Base-by-base conservation (phyloP, 257 asterid species). In the Perilla frutescens region DNA sequence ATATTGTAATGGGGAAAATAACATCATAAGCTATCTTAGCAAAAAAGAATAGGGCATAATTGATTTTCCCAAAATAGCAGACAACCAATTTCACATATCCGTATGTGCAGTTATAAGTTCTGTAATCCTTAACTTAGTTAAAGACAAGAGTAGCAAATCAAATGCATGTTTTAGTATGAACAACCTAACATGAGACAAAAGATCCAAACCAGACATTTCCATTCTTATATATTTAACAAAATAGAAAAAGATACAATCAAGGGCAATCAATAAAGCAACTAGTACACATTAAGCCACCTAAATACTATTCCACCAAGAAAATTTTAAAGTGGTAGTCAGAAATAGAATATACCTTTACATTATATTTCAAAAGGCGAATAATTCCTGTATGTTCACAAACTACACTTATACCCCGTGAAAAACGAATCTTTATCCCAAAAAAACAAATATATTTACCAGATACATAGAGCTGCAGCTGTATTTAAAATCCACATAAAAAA, bases 371-470 rank as follows among this genome's bases (percentile, higher is more conserved):
- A 55, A 71, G 44, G 39, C 39, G 50, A 80, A 61, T 13, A 36
- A 60, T 26, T 66, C 54, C 71, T 9, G 4, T 45, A 34, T 26
- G 59, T 70, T 53, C 49, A 58, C 68, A 68, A 66, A 51, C 36
- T 71, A 54, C 32, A 73, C 12, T 71, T 6, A 6, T 15, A 40
- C 37, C 72, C 65, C 57, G 41, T 7, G 3, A 45, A 70, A 53
- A 73, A 34, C 45, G 75, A 74, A 77, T 65, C 73, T 54, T 29
- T 31, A 50, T 26, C 8, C 11, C 62, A 11, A 43, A 43, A 45
- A 67, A 60, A 50, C n/a, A 64, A 12, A 68, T 40, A 71, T 66
- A 14, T 62, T 29, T 68, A 65, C 75, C 50, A 48, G 44, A 80
- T 31, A 36, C 31, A 43, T 34, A 51, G 14, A n/a, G 48, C 61